phyloP scores from a whole-genome alignment of 2,329 filamentous ascomycete genomes.

The Claviceps maximensis region DNA sequence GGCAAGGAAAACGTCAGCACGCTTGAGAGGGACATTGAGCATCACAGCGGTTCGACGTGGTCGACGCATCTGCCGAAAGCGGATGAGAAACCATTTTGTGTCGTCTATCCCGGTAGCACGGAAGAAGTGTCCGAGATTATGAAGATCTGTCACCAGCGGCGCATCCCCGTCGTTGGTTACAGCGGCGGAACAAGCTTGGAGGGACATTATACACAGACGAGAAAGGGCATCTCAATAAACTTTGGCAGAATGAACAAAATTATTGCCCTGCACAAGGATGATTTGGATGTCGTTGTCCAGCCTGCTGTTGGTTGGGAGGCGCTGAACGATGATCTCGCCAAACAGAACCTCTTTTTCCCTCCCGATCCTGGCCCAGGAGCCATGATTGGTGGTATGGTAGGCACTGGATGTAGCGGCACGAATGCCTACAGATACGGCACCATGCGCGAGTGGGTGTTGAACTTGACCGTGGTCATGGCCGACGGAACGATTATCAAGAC shows the following conservation, averaged over 20 bases:
- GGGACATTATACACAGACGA: constrained; percentile 74
- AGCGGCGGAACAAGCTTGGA: constrained; percentile 82
- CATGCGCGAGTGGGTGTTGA: constrained; percentile 89
- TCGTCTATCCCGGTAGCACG: constrained; percentile 65
- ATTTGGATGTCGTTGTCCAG: constrained; percentile 65
- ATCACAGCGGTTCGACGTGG: constrained; percentile 49
- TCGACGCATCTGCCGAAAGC: constrained; percentile 41
- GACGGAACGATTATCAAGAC: constrained; percentile 88
- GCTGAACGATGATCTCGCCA: constrained; percentile 63
- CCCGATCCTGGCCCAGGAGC: constrained; percentile 84
- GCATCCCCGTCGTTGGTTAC: constrained; percentile 77
- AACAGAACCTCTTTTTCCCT: constrained; percentile 76
- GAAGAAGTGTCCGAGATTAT: constrained; percentile 78
- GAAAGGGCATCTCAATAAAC: constrained; percentile 74
- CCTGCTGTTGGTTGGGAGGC: constrained; percentile 77
- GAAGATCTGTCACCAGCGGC: constrained; percentile 70
- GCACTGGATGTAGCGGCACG: constrained; percentile 61
- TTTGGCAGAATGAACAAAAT: constrained; percentile 79
- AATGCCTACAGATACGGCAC: constrained; percentile 89
- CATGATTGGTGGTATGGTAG: constrained; percentile 83
- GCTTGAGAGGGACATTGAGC: constrained; percentile 36
- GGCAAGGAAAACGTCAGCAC: constrained; percentile 55
- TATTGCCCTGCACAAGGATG: constrained; percentile 60
- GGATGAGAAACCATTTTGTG: constrained; percentile 45
- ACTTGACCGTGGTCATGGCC: constrained; percentile 74